Conservation (phyloP, 129 eudicot genomes). For the Pseudognaphalium luteoalbum region DNA sequence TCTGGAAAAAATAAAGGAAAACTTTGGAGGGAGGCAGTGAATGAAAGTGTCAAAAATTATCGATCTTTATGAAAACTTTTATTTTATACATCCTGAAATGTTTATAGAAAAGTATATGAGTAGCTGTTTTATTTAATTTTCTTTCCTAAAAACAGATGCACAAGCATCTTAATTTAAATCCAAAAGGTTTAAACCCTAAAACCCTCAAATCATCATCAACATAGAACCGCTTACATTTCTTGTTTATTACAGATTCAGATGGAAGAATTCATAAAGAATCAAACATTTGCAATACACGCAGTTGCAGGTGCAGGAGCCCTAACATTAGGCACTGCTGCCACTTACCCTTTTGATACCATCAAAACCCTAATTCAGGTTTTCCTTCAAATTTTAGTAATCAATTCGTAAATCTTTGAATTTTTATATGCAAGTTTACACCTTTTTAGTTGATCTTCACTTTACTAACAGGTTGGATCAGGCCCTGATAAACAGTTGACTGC, state of each 20-base stretch:
- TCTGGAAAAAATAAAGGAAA: too few species aligned
- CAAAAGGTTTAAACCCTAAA: slow-evolving; percentile 14
- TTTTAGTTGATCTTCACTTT: background rate
- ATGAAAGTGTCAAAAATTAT: too few species aligned
- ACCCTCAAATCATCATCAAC: background rate
- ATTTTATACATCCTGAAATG: too few species aligned
- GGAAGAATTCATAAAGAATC: slow-evolving; percentile 73
- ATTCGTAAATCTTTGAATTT: background rate
- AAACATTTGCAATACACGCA: slow-evolving; percentile 61
- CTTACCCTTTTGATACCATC: slow-evolving; percentile 79
- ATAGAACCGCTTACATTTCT: background rate
- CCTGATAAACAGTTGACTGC: slow-evolving; percentile 54
- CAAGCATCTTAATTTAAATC: background rate
- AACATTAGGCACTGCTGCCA: slow-evolving; percentile 54
- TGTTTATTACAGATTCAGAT: slow-evolving; percentile 32
- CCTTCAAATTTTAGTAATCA: background rate
- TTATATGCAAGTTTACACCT: background rate
- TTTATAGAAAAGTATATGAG: too few species aligned
- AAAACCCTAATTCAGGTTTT: slow-evolving; percentile 78
- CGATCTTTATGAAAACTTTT: too few species aligned
- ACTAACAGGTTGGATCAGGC: slow-evolving; percentile 75
- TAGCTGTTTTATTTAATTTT: too few species aligned
- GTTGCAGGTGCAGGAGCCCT: slow-evolving; percentile 71
- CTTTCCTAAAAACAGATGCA: too few species aligned
- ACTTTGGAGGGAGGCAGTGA: too few species aligned